These are phyloP conservation scores for Ganoderma meredithae DNA, from an alignment of 1,284 basidiomycete genomes.

Conservation along the genomic window DNA sequence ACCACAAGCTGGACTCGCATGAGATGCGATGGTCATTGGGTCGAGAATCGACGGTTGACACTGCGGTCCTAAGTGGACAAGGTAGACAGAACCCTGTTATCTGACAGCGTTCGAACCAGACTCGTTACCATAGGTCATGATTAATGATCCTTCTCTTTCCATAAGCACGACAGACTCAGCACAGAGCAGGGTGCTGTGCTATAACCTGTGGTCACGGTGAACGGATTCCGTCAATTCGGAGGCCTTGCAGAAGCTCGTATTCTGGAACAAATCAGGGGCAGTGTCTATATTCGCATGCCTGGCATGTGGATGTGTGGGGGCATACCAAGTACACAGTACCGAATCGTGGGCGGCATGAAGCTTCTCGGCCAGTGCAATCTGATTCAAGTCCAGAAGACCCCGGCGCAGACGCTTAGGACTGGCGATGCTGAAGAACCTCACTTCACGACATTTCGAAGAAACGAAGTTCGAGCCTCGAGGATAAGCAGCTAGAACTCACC, in stretches of 20 bases:
- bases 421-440: neutral
- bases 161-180: neutral
- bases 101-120: neutral
- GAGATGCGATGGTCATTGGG: neutral
- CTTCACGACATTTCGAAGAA: neutral
- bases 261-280: neutral
- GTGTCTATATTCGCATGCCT: neutral
- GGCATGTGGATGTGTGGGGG: neutral
- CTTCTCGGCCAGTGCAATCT: constrained; percentile 1
- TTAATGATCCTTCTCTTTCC: neutral
- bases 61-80: neutral
- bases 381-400: neutral
- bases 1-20: neutral
- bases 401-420: neutral
- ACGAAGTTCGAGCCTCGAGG: neutral
- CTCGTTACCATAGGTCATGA: neutral
- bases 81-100: constrained; percentile 2
- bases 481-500: neutral
- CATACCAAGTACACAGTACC: neutral
- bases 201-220: neutral
- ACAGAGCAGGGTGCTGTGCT: neutral
- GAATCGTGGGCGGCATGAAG: neutral
- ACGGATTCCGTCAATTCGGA: neutral
- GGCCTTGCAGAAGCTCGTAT: neutral
- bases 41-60: no score